A percentile compares a stretch with the other conserved stretches of the same genome.
Evolutionary conservation across 331 rosid species (phyloP).

Genomic region (Rosa hybrid): DNA sequence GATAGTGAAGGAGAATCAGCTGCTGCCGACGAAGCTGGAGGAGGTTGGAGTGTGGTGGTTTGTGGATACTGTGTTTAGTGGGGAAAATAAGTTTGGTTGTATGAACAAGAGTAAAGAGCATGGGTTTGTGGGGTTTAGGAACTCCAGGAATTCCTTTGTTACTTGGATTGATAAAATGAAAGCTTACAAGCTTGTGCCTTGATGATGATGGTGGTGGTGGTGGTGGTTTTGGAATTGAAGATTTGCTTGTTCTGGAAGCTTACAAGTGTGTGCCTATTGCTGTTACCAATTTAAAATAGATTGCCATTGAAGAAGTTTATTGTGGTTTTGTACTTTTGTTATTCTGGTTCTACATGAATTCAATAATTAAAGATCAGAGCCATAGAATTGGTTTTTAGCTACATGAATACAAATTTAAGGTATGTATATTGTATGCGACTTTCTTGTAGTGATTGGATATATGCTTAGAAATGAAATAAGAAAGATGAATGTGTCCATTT

Average conservation of each 20-base stretch:
- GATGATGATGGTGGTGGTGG: neutral
- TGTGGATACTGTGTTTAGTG: neutral
- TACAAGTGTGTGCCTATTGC: neutral
- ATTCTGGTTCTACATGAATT: neutral
- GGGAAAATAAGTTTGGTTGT: neutral
- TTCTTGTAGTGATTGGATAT: too few species aligned
- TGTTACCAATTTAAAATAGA: too few species aligned
- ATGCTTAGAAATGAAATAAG: neutral
- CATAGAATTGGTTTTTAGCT: neutral
- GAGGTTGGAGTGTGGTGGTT: conserved; percentile 21
- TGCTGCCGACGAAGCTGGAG: conserved; percentile 13
- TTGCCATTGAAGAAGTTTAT: neutral
- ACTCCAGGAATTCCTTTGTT: conserved; percentile 7
- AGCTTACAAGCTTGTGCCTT: conserved; percentile 43
- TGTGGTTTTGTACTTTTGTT: neutral
- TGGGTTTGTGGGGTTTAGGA: conserved; percentile 15
- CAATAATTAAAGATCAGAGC: neutral
- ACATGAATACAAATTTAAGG: neutral
- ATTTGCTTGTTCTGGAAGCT: neutral
- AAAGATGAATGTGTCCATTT: too few species aligned
- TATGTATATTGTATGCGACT: neutral
- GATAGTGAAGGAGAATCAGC: conserved; percentile 12
- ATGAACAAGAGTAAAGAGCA: conserved; percentile 20
- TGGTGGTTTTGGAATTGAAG: neutral
- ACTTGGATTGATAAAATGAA: conserved; percentile 14